A percentile compares a stretch with the other conserved stretches of the same genome.
Conservation (phyloP, 768 basidiomycete genomes). For the Termitomyces sp. region DNA sequence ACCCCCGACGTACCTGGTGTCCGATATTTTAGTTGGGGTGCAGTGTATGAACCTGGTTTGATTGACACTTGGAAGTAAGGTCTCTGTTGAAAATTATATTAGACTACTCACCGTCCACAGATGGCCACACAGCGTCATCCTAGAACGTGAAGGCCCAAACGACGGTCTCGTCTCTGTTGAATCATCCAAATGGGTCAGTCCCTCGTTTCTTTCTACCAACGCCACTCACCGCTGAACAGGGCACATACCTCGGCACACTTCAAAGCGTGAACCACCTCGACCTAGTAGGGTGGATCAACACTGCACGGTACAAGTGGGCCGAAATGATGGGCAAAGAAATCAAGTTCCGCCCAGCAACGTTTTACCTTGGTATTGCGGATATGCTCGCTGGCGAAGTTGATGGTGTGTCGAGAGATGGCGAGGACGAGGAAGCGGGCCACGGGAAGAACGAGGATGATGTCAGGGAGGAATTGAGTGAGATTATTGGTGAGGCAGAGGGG, state of each 20-base stretch:
- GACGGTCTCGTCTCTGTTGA: constrained; percentile 90
- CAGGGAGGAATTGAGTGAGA: constrained; percentile 12
- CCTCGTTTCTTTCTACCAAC: neutral
- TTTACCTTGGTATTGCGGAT: constrained; percentile 83
- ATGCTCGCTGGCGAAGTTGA: constrained; percentile 78
- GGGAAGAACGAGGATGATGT: constrained; percentile 11
- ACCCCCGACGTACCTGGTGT: constrained; percentile 78
- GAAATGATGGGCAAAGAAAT: constrained; percentile 87
- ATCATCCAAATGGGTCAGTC: constrained; percentile 77
- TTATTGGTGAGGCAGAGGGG: constrained; percentile 1
- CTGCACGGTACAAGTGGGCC: constrained; percentile 84
- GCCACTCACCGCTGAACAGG: constrained; percentile 36
- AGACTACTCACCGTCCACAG: constrained; percentile 16
- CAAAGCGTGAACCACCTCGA: constrained; percentile 89
- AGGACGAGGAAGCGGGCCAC: neutral
- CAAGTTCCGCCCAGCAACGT: constrained; percentile 87
- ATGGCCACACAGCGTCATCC: constrained; percentile 77
- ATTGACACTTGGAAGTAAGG: constrained; percentile 84
- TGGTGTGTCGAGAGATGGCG: constrained; percentile 31
- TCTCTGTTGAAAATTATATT: constrained; percentile 7
- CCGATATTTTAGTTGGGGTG: constrained; percentile 95
- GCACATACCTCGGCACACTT: constrained; percentile 93
- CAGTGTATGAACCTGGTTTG: constrained; percentile 81
- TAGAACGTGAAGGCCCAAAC: constrained; percentile 87
- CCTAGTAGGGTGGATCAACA: constrained; percentile 92